Evolutionary conservation across 75 land plant species (phyloP), one percentile per base, ranked within the genome.

Genomic region (Isoetes taiwanensis): DNA sequence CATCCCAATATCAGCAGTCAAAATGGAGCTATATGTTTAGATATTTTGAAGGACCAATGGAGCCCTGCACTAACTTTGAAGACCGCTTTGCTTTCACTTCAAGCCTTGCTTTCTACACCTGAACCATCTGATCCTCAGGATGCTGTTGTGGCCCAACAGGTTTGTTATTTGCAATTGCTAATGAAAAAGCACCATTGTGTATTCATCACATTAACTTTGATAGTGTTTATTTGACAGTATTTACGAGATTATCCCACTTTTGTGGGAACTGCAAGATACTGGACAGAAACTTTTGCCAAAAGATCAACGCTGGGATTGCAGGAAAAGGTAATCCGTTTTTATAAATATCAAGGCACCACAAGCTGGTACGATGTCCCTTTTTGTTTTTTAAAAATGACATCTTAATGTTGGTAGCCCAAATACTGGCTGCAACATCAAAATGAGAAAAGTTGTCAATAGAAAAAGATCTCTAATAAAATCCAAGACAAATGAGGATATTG

Each of bases 1-100:
- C 98, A 93, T 50, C 98, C 98, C n/a, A 93, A 93, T 63, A 85
- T 93, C 2, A 93, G 98, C 81, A 93, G 98, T 73, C 98, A 93
- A 63, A 93, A 85, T 81, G 98, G 98, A 19, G 98, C 98, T 40
- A 93, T 93, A 34, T 93, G 98, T 70, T 62, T 93, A 64, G 98
- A 93, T 50, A 93, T 93, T 53, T 35, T 93, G 70, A 93, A 93
- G 59, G 98, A 93, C 52, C 90, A 93, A 56, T 93, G 98, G 98
- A 93, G 98, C 59, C 98, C 98, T 35, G 98, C 98, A 19, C 78
- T 93, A 4, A 93, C 95, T 24, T 32, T 93, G 28, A 93, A 93
- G 65, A 93, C 98, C 3, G 98, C 98, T 9, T 74, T 93, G 38
- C 78, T 93, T 20, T 93, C 98, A 53, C 50, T 93, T 17, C 98